Conservation (phyloP, 306 rosid species). For the Vigna hirtella region DNA sequence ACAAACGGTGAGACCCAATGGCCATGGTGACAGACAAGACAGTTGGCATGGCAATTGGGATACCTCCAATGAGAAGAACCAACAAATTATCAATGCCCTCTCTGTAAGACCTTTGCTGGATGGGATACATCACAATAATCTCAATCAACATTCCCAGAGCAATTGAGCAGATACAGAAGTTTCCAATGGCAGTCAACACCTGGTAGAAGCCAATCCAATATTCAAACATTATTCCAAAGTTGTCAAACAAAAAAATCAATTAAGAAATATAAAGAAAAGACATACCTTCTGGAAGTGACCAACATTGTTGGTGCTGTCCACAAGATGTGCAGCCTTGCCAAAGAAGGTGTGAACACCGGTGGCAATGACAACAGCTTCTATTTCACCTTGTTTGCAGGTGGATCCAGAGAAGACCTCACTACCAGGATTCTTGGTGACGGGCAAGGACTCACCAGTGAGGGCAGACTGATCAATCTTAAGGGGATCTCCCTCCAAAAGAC, state of each 20-base stretch:
- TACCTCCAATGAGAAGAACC: constrained; percentile 94
- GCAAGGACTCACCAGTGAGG: constrained; percentile 92
- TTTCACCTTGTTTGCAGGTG: constrained; percentile 94
- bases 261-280: background rate
- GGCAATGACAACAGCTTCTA: constrained; percentile 92
- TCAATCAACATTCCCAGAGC: constrained; percentile 86
- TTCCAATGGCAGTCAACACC: constrained; percentile 95
- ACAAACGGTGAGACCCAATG: constrained; percentile 86
- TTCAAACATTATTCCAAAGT: constrained; percentile 27
- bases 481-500: constrained; percentile 91
- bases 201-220: constrained; percentile 43
- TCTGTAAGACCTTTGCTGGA: constrained; percentile 77
- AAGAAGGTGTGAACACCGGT: constrained; percentile 95
- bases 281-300: constrained; percentile 96
- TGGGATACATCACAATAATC: constrained; percentile 80
- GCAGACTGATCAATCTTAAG: constrained; percentile 91
- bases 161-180: constrained; percentile 90
- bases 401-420: constrained; percentile 89
- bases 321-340: constrained; percentile 97
- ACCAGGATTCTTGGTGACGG: constrained; percentile 79
- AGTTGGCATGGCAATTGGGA: constrained; percentile 98
- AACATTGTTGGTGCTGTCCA: constrained; percentile 92
- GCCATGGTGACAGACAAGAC: constrained; percentile 97
- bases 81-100: constrained; percentile 89
- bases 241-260: background rate